Evolutionary conservation across 345 rosid species (phyloP).

Genomic region (Eucalyptus polybractea): DNA sequence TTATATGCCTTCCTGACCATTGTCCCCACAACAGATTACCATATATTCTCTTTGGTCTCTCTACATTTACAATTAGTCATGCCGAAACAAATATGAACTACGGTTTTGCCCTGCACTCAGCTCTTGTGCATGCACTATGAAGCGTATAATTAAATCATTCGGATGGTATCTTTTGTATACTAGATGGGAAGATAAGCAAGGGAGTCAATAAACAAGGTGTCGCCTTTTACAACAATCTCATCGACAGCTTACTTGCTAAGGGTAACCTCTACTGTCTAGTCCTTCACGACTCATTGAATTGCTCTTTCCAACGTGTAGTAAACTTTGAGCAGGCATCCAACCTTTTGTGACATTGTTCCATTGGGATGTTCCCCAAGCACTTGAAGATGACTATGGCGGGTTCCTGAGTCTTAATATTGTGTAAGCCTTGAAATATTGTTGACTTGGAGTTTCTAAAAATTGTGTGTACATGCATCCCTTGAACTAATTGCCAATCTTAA

Average conservation of each 20-base stretch:
- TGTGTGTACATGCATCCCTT: neutral
- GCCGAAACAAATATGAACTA: neutral
- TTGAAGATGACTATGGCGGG: conserved; percentile 15
- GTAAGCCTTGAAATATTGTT: neutral
- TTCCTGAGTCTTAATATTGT: conserved; percentile 6
- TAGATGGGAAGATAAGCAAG: conserved; percentile 28
- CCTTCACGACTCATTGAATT: neutral
- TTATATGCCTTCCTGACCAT: neutral
- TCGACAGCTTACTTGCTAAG: conserved; percentile 21
- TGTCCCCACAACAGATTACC: neutral
- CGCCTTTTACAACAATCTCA: conserved; percentile 39
- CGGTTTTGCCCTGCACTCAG: neutral
- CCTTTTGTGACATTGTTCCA: conserved; percentile 17
- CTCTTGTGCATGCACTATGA: neutral
- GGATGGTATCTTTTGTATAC: neutral
- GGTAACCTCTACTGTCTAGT: conserved; percentile 3
- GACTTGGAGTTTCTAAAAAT: neutral
- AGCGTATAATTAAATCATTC: neutral
- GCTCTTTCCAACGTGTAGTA: neutral
- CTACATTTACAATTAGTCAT: neutral
- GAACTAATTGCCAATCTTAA: neutral
- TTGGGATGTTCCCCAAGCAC: conserved; percentile 19
- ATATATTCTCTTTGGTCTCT: neutral
- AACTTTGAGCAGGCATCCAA: conserved; percentile 3
- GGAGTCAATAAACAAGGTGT: conserved; percentile 39